These are phyloP conservation scores for Bombardia bombarda DNA, from an alignment of 495 filamentous ascomycete species.

Conservation along the genomic window DNA sequence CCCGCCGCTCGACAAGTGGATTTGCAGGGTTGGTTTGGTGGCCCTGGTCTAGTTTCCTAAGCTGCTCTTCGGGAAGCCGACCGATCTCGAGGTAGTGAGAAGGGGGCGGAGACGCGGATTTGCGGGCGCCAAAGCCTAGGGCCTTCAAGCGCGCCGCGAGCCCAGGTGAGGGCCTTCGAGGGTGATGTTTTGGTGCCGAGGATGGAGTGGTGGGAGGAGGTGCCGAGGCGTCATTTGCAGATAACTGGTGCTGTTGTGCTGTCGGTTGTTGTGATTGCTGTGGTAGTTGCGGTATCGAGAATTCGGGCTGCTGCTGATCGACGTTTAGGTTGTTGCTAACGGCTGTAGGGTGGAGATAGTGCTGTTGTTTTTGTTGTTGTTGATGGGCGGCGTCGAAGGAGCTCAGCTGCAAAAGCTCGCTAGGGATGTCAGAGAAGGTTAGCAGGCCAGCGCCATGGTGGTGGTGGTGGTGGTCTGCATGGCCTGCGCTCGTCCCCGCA, in stretches of 20 bases:
- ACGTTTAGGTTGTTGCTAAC: constrained; percentile 4
- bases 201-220: constrained; percentile 10
- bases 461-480: too few relatives aligned
- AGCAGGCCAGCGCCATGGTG: constrained; percentile 19
- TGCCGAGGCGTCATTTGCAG: constrained; percentile 8
- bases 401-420: constrained; percentile 29
- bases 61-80: constrained; percentile 64
- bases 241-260: constrained; percentile 6
- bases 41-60: constrained; percentile 57
- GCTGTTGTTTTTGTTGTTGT: constrained; percentile 13
- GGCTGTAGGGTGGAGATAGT: neutral
- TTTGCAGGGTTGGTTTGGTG: constrained; percentile 47
- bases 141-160: constrained; percentile 71
- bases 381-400: constrained; percentile 14
- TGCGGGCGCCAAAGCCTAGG: constrained; percentile 49
- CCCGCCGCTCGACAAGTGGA: constrained; percentile 47
- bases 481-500: constrained; percentile 18
- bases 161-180: constrained; percentile 59
- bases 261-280: constrained; percentile 1
- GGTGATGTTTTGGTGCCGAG: constrained; percentile 17
- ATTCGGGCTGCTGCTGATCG: constrained; percentile 1
- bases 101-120: constrained; percentile 31
- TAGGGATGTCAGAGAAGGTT: constrained; percentile 33
- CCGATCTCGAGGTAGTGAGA: constrained; percentile 46
- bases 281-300: constrained; percentile 1